A percentile compares a stretch with the other conserved stretches of the same genome.
Evolutionary conservation across 352 stramenopile species (phyloP).

Genomic region (Pythium biforme): DNA sequence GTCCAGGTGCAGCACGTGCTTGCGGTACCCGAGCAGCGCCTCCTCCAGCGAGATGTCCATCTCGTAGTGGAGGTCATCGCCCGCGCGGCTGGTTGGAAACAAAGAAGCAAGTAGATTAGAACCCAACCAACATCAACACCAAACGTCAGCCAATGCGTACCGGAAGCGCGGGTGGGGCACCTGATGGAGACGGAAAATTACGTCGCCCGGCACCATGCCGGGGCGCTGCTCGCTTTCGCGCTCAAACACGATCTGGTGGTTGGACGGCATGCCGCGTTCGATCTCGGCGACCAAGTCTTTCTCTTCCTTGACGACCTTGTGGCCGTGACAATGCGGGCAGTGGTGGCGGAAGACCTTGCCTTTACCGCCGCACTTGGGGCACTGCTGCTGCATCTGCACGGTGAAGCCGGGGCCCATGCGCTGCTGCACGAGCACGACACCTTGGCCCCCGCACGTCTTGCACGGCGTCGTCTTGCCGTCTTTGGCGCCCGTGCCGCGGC

Average conservation of each 20-base stretch:
- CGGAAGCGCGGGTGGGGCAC: slow-evolving; percentile 85
- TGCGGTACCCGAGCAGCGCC: slow-evolving; percentile 94
- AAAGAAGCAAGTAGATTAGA: no score
- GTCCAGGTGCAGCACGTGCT: slow-evolving; percentile 93
- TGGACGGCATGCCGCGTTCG: slow-evolving; percentile 80
- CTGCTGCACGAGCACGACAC: slow-evolving; percentile 79
- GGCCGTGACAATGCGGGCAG: slow-evolving; percentile 86
- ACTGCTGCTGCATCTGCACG: slow-evolving; percentile 90
- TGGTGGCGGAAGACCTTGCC: slow-evolving; percentile 96
- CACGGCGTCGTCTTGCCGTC: slow-evolving; percentile 78
- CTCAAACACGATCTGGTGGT: slow-evolving; percentile 86
- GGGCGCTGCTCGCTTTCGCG: slow-evolving; percentile 80
- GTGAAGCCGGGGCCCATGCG: slow-evolving; percentile 82
- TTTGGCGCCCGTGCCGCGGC: slow-evolving; percentile 77
- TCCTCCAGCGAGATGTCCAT: slow-evolving; percentile 96
- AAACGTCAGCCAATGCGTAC: slow-evolving; percentile 29
- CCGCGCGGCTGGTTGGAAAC: slow-evolving; percentile 89
- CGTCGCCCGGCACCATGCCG: slow-evolving; percentile 90
- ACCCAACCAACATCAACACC: not conserved
- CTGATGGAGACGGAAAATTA: slow-evolving; percentile 95
- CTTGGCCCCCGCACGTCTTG: slow-evolving; percentile 67
- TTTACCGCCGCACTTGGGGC: slow-evolving; percentile 75
- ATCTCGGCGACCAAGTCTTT: slow-evolving; percentile 79
- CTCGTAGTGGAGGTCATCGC: slow-evolving; percentile 94
- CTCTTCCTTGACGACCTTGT: slow-evolving; percentile 82